Evolutionary conservation across 2,329 filamentous ascomycete species (phyloP), one percentile per base, ranked within the genome.

Genomic region (Clarireedia hainanense): DNA sequence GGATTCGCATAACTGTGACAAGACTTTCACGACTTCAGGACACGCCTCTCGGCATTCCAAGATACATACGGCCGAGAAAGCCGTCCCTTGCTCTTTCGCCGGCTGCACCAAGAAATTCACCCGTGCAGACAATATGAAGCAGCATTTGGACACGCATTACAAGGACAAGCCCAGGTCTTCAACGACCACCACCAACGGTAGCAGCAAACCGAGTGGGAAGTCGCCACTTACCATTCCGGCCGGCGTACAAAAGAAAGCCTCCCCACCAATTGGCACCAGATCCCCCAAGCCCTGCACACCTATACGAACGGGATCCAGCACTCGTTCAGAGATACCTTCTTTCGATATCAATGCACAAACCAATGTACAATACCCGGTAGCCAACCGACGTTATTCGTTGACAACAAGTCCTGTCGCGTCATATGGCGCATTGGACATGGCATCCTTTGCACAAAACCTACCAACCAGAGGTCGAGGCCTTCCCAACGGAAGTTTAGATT

Each of bases 51-150:
- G 88, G 42, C 88, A 92, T 69, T 88, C 87, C 58, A 91, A 91
- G 71, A 91, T 90, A 66, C 88, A 92, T 74, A 89, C 86, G 1
- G 86, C 86, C 49, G 87, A 89, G 71, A 91, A 91, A 74, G 84
- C 84, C 14, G 85, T 89, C 23, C 80, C 77, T 39, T 85, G 82
- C 72, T 78, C 83, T 34, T 88, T 79, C 65, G 73, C 77, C 0
- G 85, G 85, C 58, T 91, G 88, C 74, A 80, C 82, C 70, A 90
- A 90, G 73, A 88, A 86, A 66, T 91, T 91, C 64, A 90, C 86
- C 10, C 85, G 88, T 61, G 84, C 86, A 64, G 88, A 91, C 76
- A 91, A 91, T 75, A 91, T 91, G 88, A 89, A 90, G 76, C 88
- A 91, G 72, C 88, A 91, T 66, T 78, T 89, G 30, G 81, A 88